Evolutionary conservation across 345 rosid species (phyloP), one percentile per base, ranked within the genome.

Genomic region (Ceriops zippeliana): DNA sequence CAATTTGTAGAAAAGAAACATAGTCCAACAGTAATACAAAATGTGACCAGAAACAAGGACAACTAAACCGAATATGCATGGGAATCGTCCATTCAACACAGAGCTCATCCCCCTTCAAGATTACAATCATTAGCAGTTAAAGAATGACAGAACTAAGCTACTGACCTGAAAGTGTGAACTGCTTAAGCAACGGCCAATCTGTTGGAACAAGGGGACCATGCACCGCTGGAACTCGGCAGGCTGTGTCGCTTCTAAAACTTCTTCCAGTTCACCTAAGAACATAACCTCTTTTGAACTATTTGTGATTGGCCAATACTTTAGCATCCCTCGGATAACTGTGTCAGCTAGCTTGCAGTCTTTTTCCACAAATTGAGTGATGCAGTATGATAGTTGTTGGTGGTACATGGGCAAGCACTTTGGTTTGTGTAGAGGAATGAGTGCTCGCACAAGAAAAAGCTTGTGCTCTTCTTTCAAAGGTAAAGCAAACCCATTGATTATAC

Each of bases 401-500:
- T 90, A 90, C 83, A 81, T 80, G 6, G 92, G 78, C 52, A 88
- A 75, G 61, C 92, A 89, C 74, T 90, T 89, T 38, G 95, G 89
- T 75, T 86, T 90, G 75, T 90, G 97, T 27, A 90, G 88, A 22
- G 97, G 97, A 72, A 89, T 87, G 63, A 90, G 78, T 2, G 90
- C 95, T 63, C 97, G 85, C 58, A 89, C 86, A 73, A 90, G 97
- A 78, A 90, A 90, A 67, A 90, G 95, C 79, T 90, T 90, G 73
- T 90, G 97, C 82, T 90, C 97, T 78, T 90, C 97, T 66, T 90
- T 90, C 67, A 90, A 70, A 20, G 97, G 97, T 76, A 90, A 81
- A 59, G 97, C 97, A 61, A 90, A 90, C 1, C 97, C 97, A 70
- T 90, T 90, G 52, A 90, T 90, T 78, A 90, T 90, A 81, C 97